Evolutionary conservation across 2,329 filamentous ascomycete genomes (phyloP).

Genomic region (Fusarium nodosum): DNA sequence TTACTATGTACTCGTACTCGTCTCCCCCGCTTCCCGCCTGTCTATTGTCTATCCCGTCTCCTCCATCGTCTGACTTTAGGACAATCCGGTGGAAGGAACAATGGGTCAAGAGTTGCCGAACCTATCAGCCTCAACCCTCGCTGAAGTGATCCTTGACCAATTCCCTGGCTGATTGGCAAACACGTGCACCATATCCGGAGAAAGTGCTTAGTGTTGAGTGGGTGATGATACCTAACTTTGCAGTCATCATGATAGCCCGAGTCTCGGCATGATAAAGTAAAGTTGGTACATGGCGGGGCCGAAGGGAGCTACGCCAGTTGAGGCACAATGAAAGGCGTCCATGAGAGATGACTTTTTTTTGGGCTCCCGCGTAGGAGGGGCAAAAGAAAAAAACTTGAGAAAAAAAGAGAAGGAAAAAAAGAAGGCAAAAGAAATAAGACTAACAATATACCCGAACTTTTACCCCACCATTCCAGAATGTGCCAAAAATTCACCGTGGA

Average conservation of each 20-base stretch:
- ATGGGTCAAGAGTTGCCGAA: constrained; percentile 33
- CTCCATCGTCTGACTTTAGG: constrained; percentile 20
- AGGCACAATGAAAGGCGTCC: neutral
- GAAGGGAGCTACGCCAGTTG: constrained; percentile 4
- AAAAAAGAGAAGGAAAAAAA: neutral
- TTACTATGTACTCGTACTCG: constrained; percentile 40
- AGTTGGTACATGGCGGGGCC: constrained; percentile 39
- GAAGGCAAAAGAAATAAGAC: constrained; percentile 1
- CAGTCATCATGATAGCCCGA: constrained; percentile 33
- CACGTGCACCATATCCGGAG: constrained; percentile 45
- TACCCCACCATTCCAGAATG: constrained; percentile 41
- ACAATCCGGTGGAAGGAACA: constrained; percentile 28
- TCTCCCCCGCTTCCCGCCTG: constrained; percentile 32
- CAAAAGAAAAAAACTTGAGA: constrained; percentile 10
- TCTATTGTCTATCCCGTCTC: constrained; percentile 17
- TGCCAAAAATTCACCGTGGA: constrained; percentile 36
- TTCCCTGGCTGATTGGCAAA: constrained; percentile 49
- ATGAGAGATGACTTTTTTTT: constrained; percentile 21
- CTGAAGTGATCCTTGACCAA: constrained; percentile 41
- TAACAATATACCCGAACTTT: constrained; percentile 28
- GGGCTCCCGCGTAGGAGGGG: constrained; percentile 13
- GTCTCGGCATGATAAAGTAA: constrained; percentile 34
- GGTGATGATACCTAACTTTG: constrained; percentile 10
- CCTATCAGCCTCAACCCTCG: constrained; percentile 41
- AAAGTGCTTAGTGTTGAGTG: constrained; percentile 29